Evolutionary conservation across 2,329 filamentous ascomycete species (phyloP).

Genomic region (Thielaviopsis punctulata): DNA sequence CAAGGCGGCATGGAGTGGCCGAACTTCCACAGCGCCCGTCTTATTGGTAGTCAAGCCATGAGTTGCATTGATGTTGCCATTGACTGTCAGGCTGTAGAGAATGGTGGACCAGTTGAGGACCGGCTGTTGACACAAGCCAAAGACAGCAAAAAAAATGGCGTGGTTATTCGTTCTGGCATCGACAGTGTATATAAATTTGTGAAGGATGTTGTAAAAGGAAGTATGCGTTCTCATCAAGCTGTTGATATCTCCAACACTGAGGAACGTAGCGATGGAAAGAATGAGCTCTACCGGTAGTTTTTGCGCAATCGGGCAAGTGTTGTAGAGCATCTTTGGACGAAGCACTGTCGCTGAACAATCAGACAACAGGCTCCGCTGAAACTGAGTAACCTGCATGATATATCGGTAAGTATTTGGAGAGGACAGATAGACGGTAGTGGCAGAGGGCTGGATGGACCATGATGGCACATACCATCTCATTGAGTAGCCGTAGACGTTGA

Average conservation of each 20-base stretch:
- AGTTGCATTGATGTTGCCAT: slow-evolving; percentile 2
- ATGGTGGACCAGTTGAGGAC: background rate
- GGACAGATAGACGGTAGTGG: background rate
- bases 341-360: background rate
- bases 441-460: background rate
- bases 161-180: background rate
- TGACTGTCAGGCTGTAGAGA: background rate
- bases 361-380: background rate
- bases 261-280: slow-evolving; percentile 3
- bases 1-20: slow-evolving; percentile 7
- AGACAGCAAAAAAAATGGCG: slow-evolving; percentile 3
- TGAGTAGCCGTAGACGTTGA: background rate
- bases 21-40: background rate
- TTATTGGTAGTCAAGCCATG: slow-evolving; percentile 1
- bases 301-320: background rate
- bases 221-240: background rate
- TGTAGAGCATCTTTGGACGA: background rate
- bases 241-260: background rate
- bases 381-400: background rate
- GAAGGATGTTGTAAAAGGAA: slow-evolving; percentile 1
- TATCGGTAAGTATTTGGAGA: background rate
- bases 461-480: background rate
- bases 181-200: background rate
- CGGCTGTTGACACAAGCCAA: background rate
- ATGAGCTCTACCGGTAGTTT: slow-evolving; percentile 1